Base-by-base conservation (phyloP, 1,139 yeast species). In the Geotrichum citri-aurantii region DNA sequence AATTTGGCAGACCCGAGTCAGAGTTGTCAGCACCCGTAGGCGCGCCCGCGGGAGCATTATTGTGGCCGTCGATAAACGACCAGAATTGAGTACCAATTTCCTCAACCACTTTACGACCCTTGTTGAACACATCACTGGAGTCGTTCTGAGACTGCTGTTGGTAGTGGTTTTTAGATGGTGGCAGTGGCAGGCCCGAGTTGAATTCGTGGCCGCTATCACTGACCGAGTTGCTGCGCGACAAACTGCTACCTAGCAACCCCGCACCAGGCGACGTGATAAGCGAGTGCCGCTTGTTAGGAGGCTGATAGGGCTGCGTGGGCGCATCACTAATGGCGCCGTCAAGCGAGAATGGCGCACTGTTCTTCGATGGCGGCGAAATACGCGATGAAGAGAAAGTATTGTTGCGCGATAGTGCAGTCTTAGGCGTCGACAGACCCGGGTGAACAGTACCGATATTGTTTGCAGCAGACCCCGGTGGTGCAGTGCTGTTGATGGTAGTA, bases 41-140 rank as follows among this genome's bases (percentile, higher is more conserved):
- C 21, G 44, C 10, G 44, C 44, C 44, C 44, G 44, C 10, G 8
- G 29, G 48, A 5, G 17, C 42, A n/a, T 26, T 29, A 14, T 7
- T 42, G 42, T 52, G 27, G 21, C 44, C 44, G n/a, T 44, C 55
- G 10, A 44, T 24, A 19, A 26, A 42, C 17, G 29, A 19, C 54
- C 54, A 50, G n/a, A 50, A 50, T 29, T 50, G 54, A n/a, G 40
- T 50, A 6, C 54, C 54, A 26, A 50, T 33, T 11, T 50, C 29
- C 14, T 50, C 54, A 3, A 46, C 31, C 2, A 40, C 19, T 14
- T 50, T 50, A 12, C 54, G 26, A 19, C 47, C 54, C 23, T 50
- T 50, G 26, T 26, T 26, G 11, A 70, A 55, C 27, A 71, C 71
- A 40, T 71, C 74, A 47, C 55, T 59, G 5, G 51, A 48, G 2